Evolutionary conservation across 805 yeast species (phyloP).

Genomic region (Wickerhamiella vanderwaltii): DNA sequence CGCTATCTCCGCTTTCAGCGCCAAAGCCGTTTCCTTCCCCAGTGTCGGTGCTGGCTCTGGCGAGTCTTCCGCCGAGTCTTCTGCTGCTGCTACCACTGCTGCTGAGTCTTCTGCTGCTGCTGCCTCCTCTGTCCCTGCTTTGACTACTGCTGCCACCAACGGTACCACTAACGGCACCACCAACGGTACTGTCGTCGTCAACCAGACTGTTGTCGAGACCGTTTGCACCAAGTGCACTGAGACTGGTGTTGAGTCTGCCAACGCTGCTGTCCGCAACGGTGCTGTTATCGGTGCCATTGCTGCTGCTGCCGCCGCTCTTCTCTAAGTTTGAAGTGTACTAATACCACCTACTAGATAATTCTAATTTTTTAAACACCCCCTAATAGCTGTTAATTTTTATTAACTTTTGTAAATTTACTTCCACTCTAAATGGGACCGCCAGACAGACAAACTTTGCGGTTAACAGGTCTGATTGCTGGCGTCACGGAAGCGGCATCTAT

Average conservation of each 20-base stretch:
- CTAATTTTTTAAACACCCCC: too few species aligned
- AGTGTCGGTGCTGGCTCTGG: not conserved
- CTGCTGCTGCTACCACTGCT: constrained; percentile 1
- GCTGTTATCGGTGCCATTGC: constrained; percentile 6
- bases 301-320: constrained; percentile 8
- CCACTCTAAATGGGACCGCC: too few species aligned
- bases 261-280: constrained; percentile 6
- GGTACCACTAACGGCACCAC: constrained; percentile 7
- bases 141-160: not conserved
- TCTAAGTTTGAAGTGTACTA: constrained; percentile 1
- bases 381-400: too few species aligned
- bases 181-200: constrained; percentile 8
- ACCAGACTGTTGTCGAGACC: constrained; percentile 8
- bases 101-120: not conserved
- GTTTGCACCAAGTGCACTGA: constrained; percentile 7
- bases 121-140: not conserved
- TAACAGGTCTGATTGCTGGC: too few species aligned
- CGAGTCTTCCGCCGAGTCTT: not conserved
- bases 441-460: too few species aligned
- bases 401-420: too few species aligned
- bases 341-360: not conserved
- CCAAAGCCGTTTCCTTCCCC: constrained; percentile 11
- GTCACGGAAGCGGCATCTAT: too few species aligned
- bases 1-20: constrained; percentile 8
- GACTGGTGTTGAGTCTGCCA: constrained; percentile 10